Percentiles rank a stretch among this genome's conserved stretches.
Evolutionary conservation across 306 rosid genomes (phyloP).

Genomic region (Vicia sativa): DNA sequence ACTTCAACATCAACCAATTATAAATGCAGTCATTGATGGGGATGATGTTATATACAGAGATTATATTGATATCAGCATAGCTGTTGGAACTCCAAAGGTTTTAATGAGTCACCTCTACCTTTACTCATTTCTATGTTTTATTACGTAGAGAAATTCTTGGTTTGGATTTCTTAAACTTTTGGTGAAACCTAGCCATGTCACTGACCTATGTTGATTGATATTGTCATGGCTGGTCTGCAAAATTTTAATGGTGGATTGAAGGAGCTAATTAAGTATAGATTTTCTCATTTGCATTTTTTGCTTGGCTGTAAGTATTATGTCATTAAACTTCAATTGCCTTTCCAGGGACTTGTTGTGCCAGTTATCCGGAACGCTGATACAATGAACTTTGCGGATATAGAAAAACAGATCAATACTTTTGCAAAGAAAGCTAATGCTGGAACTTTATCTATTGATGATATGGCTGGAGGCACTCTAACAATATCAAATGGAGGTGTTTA

Average conservation of each 20-base stretch:
- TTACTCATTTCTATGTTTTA: constrained; percentile 22
- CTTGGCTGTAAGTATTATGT: neutral
- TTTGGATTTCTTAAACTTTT: constrained; percentile 4
- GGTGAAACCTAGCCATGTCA: constrained; percentile 10
- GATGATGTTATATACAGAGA: constrained; percentile 84
- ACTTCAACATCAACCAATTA: constrained; percentile 75
- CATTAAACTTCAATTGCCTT: neutral
- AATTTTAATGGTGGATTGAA: constrained; percentile 23
- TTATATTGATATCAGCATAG: constrained; percentile 77
- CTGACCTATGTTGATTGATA: constrained; percentile 16
- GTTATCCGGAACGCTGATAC: constrained; percentile 71
- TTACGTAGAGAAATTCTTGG: constrained; percentile 20
- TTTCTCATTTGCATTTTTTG: constrained; percentile 9
- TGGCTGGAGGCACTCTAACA: constrained; percentile 89
- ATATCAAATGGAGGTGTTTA: constrained; percentile 89
- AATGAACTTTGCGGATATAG: constrained; percentile 81
- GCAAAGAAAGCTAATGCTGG: constrained; percentile 85
- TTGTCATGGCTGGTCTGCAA: constrained; percentile 24
- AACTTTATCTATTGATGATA: constrained; percentile 76
- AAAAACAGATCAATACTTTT: constrained; percentile 73
- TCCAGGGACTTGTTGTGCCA: constrained; percentile 81
- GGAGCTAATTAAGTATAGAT: constrained; percentile 17
- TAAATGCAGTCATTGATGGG: constrained; percentile 90
- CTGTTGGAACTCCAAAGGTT: constrained; percentile 86
- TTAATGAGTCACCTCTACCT: constrained; percentile 31